Conservation (phyloP, 768 basidiomycete genomes). For the Lyophyllum semitale region DNA sequence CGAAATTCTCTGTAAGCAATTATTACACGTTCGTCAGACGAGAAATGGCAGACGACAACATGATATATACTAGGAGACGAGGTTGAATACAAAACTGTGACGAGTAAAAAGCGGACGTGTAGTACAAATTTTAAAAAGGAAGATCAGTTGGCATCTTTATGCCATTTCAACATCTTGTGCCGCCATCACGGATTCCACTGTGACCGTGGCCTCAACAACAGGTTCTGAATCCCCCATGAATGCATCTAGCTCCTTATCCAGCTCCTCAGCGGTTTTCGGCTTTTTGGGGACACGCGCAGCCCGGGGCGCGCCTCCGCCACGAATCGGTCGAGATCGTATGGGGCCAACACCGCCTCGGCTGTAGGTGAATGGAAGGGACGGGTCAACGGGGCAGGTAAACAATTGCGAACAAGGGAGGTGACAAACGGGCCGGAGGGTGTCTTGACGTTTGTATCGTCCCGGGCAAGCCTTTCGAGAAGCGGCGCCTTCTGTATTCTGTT, state of each 20-base stretch:
- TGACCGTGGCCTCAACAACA: slow-evolving; percentile 19
- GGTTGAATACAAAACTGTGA: slow-evolving; percentile 7
- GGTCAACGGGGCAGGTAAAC: neutral
- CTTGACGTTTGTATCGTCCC: slow-evolving; percentile 41
- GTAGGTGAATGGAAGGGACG: neutral
- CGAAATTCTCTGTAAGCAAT: no score
- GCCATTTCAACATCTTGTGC: slow-evolving; percentile 59
- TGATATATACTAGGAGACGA: neutral
- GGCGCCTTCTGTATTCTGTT: slow-evolving; percentile 77
- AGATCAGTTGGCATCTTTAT: slow-evolving; percentile 16
- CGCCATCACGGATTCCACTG: slow-evolving; percentile 15
- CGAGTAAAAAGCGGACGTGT: neutral
- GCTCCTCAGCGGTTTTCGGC: slow-evolving; percentile 76
- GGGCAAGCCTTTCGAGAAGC: slow-evolving; percentile 63
- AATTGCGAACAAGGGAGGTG: neutral
- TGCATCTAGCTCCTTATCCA: slow-evolving; percentile 87
- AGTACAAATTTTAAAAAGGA: slow-evolving; percentile 1
- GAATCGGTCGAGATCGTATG: slow-evolving; percentile 45
- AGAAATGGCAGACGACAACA: no score
- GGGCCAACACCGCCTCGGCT: slow-evolving; percentile 47
- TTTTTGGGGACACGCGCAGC: slow-evolving; percentile 43
- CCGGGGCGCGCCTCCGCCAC: slow-evolving; percentile 20
- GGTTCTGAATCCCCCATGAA: slow-evolving; percentile 70
- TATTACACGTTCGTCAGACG: no score
- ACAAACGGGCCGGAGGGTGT: slow-evolving; percentile 40